A percentile compares a stretch with the other conserved stretches of the same genome.
phyloP scores from a whole-genome alignment of 352 stramenopile species.

The Blastocystis sp. region DNA sequence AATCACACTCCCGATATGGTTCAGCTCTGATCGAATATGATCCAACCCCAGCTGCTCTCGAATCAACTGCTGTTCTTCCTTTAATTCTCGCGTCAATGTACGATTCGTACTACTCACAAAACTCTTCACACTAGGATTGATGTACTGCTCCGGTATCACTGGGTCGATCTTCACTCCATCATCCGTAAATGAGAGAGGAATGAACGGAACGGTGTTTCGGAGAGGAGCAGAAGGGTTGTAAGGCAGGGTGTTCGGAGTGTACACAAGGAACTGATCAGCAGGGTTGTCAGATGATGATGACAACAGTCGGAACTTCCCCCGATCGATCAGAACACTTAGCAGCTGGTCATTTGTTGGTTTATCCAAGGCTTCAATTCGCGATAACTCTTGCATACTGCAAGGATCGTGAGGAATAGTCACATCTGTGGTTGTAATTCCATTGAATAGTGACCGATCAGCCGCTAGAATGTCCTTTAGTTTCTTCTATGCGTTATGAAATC shows the following conservation, averaged over 20 bases:
- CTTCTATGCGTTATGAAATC: not conserved
- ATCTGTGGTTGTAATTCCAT: conserved; percentile 7
- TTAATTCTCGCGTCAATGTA: not conserved
- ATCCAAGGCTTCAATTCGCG: not conserved
- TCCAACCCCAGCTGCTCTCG: conserved; percentile 25
- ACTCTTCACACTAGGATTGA: conserved; percentile 6
- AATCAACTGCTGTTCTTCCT: conserved; percentile 1
- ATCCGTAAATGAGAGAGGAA: not conserved
- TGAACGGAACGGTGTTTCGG: conserved; percentile 42
- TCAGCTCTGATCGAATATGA: conserved; percentile 12
- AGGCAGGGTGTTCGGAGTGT: conserved; percentile 46
- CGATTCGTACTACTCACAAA: not conserved
- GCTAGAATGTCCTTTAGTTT: conserved; percentile 1
- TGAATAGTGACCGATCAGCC: conserved; percentile 50
- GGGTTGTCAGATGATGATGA: conserved; percentile 14
- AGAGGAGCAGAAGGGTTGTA: conserved; percentile 44
- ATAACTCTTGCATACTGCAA: not conserved
- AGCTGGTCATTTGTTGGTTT: not conserved
- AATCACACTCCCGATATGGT: conserved; percentile 20
- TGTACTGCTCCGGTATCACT: not conserved
- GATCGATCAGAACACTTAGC: not conserved
- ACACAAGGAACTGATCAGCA: conserved; percentile 48
- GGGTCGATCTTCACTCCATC: not conserved
- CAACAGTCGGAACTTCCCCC: conserved; percentile 7
- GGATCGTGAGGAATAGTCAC: not conserved